These are phyloP conservation scores for Chaetomium sp. DNA, from an alignment of 2,329 filamentous ascomycete species.

Conservation along the genomic window DNA sequence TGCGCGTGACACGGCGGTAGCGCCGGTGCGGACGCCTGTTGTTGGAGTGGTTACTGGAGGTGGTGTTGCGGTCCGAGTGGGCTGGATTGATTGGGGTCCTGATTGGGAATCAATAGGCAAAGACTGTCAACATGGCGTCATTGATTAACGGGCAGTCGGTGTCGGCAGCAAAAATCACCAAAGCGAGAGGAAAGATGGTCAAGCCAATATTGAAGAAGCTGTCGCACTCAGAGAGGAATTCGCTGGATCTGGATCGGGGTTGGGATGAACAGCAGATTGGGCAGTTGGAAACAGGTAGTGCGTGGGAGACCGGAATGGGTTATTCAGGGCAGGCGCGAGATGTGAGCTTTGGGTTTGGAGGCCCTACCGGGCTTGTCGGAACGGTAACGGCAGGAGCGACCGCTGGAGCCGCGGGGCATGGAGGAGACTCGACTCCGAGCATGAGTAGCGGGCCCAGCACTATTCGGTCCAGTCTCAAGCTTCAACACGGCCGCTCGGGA, in stretches of 20 bases:
- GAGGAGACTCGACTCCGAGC: slow-evolving; percentile 8
- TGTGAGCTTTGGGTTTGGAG: slow-evolving; percentile 36
- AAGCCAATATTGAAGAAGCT: slow-evolving; percentile 59
- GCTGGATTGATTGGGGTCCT: not conserved
- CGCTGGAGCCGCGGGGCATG: too few species aligned
- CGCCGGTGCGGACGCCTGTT: slow-evolving; percentile 8
- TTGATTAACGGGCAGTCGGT: slow-evolving; percentile 27
- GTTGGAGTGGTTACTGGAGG: not conserved
- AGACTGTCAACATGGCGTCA: slow-evolving; percentile 30
- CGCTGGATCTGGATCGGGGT: slow-evolving; percentile 54
- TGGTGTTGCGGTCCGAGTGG: not conserved
- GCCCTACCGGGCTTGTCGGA: slow-evolving; percentile 7
- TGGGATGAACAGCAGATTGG: slow-evolving; percentile 45
- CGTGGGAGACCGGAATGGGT: slow-evolving; percentile 26
- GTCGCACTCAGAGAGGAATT: slow-evolving; percentile 53
- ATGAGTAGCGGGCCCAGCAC: slow-evolving; percentile 18
- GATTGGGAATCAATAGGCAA: too few species aligned
- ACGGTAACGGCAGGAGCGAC: not conserved
- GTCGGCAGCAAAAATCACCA: slow-evolving; percentile 36
- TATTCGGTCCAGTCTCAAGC: slow-evolving; percentile 30
- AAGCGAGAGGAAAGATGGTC: slow-evolving; percentile 44
- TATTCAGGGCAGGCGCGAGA: slow-evolving; percentile 32
- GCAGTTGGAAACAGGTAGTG: slow-evolving; percentile 23
- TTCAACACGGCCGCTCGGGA: slow-evolving; percentile 51
- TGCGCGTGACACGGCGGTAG: slow-evolving; percentile 23